Evolutionary conservation across 2,329 filamentous ascomycete species (phyloP).

Genomic region (Alternaria brassicicola): DNA sequence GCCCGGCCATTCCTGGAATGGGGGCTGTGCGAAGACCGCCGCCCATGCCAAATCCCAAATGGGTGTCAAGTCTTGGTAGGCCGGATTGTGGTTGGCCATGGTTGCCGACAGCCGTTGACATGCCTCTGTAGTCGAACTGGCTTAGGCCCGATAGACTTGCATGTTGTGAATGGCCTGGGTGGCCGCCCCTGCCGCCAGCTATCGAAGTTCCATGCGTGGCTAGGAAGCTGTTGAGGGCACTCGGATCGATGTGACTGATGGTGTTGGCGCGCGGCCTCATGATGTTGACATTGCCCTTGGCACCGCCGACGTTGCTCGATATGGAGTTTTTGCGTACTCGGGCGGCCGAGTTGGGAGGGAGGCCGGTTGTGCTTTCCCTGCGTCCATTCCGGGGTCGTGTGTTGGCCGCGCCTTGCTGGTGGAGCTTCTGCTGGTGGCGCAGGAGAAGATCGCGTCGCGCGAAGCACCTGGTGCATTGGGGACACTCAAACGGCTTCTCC

Average conservation of each 20-base stretch:
- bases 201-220: constrained; percentile 61
- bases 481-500: constrained; percentile 98
- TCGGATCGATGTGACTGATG: constrained; percentile 87
- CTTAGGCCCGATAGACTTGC: constrained; percentile 73
- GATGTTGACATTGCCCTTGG: constrained; percentile 58
- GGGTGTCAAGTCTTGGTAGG: constrained; percentile 83
- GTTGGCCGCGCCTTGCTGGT: constrained; percentile 88
- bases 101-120: constrained; percentile 71
- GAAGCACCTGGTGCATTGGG: constrained; percentile 93
- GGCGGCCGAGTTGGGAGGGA: constrained; percentile 69
- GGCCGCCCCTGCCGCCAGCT: constrained; percentile 57
- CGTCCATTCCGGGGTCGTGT: constrained; percentile 81
- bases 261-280: constrained; percentile 94
- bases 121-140: constrained; percentile 71
- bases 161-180: constrained; percentile 69
- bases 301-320: constrained; percentile 62
- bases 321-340: constrained; percentile 93
- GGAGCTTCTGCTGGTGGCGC: constrained; percentile 97
- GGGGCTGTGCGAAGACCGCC: constrained; percentile 78
- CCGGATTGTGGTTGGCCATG: constrained; percentile 70
- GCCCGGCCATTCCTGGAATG: constrained; percentile 53
- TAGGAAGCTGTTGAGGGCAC: constrained; percentile 72
- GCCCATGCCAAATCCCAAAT: constrained; percentile 70
- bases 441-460: constrained; percentile 89
- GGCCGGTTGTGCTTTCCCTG: constrained; percentile 82